phyloP scores from a whole-genome alignment of 331 rosid genomes.

The Stylosanthes scabra region DNA sequence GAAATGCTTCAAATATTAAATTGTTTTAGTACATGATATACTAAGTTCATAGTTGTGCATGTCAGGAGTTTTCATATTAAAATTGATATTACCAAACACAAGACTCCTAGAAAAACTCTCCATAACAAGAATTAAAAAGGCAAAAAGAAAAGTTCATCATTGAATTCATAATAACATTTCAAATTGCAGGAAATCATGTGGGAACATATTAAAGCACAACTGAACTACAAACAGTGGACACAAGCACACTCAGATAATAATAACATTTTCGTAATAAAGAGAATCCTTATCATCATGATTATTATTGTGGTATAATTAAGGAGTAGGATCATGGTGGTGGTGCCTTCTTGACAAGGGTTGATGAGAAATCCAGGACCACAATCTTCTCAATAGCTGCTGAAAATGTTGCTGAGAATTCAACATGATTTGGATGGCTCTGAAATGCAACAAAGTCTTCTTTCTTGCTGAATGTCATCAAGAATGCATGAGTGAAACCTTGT shows the following conservation, averaged over 20 bases:
- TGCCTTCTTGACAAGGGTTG: slow-evolving; percentile 72
- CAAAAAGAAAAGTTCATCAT: slow-evolving; percentile 22
- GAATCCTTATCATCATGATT: not conserved
- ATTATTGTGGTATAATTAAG: not conserved
- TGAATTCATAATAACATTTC: slow-evolving; percentile 33
- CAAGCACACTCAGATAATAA: not conserved
- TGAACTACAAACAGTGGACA: not conserved
- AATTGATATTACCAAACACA: not conserved
- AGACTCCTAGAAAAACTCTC: not conserved
- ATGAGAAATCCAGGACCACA: slow-evolving; percentile 85
- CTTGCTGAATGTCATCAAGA: slow-evolving; percentile 80
- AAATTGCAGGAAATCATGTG: slow-evolving; percentile 25
- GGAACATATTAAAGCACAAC: slow-evolving; percentile 10
- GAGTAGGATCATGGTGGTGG: slow-evolving; percentile 44
- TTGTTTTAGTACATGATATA: too few relatives aligned
- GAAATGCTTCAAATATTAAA: too few relatives aligned
- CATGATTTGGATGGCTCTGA: slow-evolving; percentile 76
- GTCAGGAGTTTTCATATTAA: not conserved
- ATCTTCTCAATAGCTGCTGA: slow-evolving; percentile 84
- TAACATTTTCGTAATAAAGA: slow-evolving; percentile 5
- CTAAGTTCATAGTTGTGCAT: not conserved
- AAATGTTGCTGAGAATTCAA: slow-evolving; percentile 76
- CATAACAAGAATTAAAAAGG: slow-evolving; percentile 19
- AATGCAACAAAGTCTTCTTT: slow-evolving; percentile 76
- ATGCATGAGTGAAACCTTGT: slow-evolving; percentile 90